phyloP scores from a whole-genome alignment of 192 early-diverging fungal species.

The Radiomyces spectabilis region DNA sequence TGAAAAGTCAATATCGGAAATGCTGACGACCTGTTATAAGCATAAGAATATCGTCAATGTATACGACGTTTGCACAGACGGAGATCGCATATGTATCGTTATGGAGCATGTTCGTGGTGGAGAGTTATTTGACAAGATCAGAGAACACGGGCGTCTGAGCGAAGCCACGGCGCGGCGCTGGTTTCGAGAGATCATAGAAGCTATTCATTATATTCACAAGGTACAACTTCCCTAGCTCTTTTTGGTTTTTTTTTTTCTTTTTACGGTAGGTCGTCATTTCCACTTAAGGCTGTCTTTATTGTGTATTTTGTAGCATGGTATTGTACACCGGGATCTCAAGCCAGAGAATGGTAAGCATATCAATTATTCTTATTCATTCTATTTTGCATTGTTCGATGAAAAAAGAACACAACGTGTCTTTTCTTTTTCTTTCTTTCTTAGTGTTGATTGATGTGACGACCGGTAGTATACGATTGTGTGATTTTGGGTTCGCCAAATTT shows the following conservation, averaged over 20 bases:
- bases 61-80: constrained; percentile 40
- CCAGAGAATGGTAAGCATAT: constrained; percentile 54
- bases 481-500: constrained; percentile 58
- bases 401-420: too few species aligned
- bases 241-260: too few species aligned
- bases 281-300: too few species aligned
- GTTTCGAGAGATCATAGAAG: constrained; percentile 45
- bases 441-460: constrained; percentile 44
- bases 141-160: constrained; percentile 33
- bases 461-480: constrained; percentile 41
- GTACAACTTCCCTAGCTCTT: too few species aligned
- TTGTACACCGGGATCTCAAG: constrained; percentile 56
- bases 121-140: constrained; percentile 53
- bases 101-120: constrained; percentile 55
- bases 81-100: constrained; percentile 44
- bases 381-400: too few species aligned
- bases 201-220: constrained; percentile 44
- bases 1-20: constrained; percentile 39
- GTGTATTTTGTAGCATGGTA: constrained; percentile 35
- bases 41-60: constrained; percentile 52
- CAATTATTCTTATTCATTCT: too few species aligned
- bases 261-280: too few species aligned
- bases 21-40: constrained; percentile 19
- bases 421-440: too few species aligned
- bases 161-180: constrained; percentile 41